Evolutionary conservation across 2,329 filamentous ascomycete genomes (phyloP).

Genomic region (Metarhizium album): DNA sequence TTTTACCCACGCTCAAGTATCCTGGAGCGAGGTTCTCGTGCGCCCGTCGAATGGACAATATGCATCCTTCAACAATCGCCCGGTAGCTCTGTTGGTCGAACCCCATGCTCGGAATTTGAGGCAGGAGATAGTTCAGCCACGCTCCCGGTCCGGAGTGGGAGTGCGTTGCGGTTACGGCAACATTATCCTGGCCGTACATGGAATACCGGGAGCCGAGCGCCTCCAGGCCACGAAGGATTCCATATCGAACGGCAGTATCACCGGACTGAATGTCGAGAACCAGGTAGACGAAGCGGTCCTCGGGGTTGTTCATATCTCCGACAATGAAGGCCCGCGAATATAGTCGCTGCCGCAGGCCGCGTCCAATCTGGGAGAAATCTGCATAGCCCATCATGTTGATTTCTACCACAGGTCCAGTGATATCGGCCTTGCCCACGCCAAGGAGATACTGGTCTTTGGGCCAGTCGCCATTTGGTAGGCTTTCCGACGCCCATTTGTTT

Average conservation of each 20-base stretch:
- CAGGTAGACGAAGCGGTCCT: conserved; percentile 71
- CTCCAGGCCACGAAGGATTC: conserved; percentile 63
- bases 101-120: conserved; percentile 77
- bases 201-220: conserved; percentile 60
- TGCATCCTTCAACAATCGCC: conserved; percentile 74
- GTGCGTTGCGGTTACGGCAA: conserved; percentile 86
- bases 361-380: conserved; percentile 65
- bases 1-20: conserved; percentile 51
- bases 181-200: conserved; percentile 60
- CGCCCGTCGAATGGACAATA: conserved; percentile 68
- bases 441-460: conserved; percentile 29
- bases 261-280: conserved; percentile 79
- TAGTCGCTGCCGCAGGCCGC: conserved; percentile 72
- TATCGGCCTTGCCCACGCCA: conserved; percentile 43
- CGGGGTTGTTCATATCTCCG: conserved; percentile 51
- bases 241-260: conserved; percentile 77
- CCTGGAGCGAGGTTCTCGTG: conserved; percentile 50
- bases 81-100: conserved; percentile 79
- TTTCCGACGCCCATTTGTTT: conserved; percentile 10
- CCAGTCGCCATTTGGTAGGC: conserved; percentile 7
- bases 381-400: conserved; percentile 88
- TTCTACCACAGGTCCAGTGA: conserved; percentile 68
- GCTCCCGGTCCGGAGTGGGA: conserved; percentile 83
- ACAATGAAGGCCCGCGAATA: conserved; percentile 84
- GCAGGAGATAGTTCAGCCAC: conserved; percentile 86